Conservation (phyloP, 208 protist species). For the Acanthamoeba healyi region DNA sequence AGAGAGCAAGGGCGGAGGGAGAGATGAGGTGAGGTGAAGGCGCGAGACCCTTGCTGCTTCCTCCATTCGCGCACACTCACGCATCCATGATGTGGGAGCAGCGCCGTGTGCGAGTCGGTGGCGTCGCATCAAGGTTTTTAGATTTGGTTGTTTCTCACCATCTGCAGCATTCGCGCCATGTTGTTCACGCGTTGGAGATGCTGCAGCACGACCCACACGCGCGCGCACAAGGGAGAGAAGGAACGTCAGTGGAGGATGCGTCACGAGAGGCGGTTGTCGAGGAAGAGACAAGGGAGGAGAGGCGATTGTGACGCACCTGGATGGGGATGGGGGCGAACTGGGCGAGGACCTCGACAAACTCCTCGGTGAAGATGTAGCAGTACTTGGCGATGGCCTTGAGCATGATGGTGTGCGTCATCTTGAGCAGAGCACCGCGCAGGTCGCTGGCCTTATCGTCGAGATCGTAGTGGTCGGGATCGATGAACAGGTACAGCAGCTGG, state of each 20-base stretch:
- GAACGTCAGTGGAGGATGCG: too few species aligned
- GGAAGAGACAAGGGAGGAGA: not conserved
- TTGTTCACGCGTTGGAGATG: slow-evolving; percentile 70
- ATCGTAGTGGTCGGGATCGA: slow-evolving; percentile 69
- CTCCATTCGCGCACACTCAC: too few species aligned
- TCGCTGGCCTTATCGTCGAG: not conserved
- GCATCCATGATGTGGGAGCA: too few species aligned
- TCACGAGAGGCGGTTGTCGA: not conserved
- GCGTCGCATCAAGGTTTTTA: not conserved
- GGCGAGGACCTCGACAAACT: slow-evolving; percentile 47
- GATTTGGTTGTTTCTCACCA: slow-evolving; percentile 72
- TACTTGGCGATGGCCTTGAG: slow-evolving; percentile 73
- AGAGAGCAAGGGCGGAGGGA: too few species aligned
- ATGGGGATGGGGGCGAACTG: slow-evolving; percentile 67
- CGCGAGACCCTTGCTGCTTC: too few species aligned
- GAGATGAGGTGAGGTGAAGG: too few species aligned
- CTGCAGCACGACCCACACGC: not conserved
- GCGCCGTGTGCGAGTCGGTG: too few species aligned
- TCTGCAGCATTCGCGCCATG: slow-evolving; percentile 68
- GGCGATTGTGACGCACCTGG: not conserved
- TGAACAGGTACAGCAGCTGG: slow-evolving; percentile 66
- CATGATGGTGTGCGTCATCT: slow-evolving; percentile 71
- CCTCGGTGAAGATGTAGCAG: slow-evolving; percentile 69
- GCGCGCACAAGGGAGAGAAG: not conserved
- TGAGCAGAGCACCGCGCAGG: slow-evolving; percentile 37